phyloP scores from a whole-genome alignment of 1,284 basidiomycete species.

The Tremellales sp. region DNA sequence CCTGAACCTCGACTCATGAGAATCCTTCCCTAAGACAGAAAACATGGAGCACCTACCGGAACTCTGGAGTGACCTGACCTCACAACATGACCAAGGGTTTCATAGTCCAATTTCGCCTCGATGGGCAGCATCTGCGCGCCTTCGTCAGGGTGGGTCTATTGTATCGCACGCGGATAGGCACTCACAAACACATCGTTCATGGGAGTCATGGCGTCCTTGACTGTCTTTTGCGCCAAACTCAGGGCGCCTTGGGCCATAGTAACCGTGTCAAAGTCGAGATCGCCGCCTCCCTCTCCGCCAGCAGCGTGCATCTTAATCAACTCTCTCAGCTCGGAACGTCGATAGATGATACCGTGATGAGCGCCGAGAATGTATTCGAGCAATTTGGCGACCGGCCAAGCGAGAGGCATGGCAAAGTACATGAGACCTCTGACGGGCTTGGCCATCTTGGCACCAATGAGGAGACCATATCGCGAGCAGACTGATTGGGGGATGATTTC shows the following conservation, averaged over 20 bases:
- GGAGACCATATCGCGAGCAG: conserved; percentile 87
- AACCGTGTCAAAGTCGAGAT: conserved; percentile 68
- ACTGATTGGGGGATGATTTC: conserved; percentile 59
- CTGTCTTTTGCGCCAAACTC: conserved; percentile 64
- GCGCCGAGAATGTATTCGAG: conserved; percentile 72
- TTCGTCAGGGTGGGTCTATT: conserved; percentile 1
- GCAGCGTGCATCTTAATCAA: conserved; percentile 67
- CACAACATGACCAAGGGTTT: conserved; percentile 68
- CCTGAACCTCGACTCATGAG: conserved; percentile 26
- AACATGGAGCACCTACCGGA: conserved; percentile 26
- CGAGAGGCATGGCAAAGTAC: conserved; percentile 61
- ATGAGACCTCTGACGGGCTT: conserved; percentile 65
- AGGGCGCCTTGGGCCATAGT: conserved; percentile 71
- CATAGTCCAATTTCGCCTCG: conserved; percentile 72
- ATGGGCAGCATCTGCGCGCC: conserved; percentile 65
- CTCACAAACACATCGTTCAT: conserved; percentile 58
- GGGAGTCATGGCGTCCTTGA: conserved; percentile 73
- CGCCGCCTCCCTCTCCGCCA: conserved; percentile 59
- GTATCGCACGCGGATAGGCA: background rate
- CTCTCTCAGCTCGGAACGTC: conserved; percentile 60
- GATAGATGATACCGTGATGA: conserved; percentile 53
- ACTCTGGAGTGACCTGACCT: conserved; percentile 68
- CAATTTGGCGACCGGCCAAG: conserved; percentile 80
- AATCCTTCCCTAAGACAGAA: conserved; percentile 3
- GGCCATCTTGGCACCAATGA: conserved; percentile 84